phyloP scores from a whole-genome alignment of 108 stramenopile species.

The Skeletonema marinoi region DNA sequence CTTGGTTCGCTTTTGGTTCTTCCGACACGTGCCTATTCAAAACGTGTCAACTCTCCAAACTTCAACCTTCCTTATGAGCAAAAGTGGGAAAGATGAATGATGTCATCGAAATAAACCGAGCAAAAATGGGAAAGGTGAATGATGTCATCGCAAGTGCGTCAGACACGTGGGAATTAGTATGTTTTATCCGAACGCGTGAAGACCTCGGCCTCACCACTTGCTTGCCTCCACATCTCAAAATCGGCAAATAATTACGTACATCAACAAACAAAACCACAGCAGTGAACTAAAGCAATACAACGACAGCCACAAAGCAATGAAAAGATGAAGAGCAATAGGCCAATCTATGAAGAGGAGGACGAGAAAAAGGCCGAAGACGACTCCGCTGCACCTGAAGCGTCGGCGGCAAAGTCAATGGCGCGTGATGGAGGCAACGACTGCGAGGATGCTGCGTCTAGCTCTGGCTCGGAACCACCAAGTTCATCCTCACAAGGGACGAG shows the following conservation, averaged over 20 bases:
- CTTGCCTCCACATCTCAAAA: too few species aligned
- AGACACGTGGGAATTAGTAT: not conserved
- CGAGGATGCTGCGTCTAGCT: not conserved
- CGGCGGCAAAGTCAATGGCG: not conserved
- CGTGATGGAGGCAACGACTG: not conserved
- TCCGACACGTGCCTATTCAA: too few species aligned
- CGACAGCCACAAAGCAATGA: not conserved
- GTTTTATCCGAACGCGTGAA: not conserved
- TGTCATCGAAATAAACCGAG: not conserved
- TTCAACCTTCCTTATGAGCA: not conserved
- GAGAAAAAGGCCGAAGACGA: not conserved
- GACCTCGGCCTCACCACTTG: too few species aligned
- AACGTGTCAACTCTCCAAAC: not conserved
- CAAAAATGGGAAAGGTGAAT: too few species aligned
- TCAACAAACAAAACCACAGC: too few species aligned
- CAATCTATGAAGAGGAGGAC: not conserved
- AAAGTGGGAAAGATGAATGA: constrained; percentile 2
- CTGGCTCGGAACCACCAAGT: not conserved
- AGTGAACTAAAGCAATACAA: not conserved
- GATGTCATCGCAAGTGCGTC: not conserved
- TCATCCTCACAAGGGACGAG: not conserved
- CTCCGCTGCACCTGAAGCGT: not conserved
- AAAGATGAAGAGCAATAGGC: not conserved
- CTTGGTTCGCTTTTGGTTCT: too few species aligned
- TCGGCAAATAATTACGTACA: too few species aligned